Evolutionary conservation across 139 green algal species (phyloP).

Genomic region (Spirogloea muscicola): DNA sequence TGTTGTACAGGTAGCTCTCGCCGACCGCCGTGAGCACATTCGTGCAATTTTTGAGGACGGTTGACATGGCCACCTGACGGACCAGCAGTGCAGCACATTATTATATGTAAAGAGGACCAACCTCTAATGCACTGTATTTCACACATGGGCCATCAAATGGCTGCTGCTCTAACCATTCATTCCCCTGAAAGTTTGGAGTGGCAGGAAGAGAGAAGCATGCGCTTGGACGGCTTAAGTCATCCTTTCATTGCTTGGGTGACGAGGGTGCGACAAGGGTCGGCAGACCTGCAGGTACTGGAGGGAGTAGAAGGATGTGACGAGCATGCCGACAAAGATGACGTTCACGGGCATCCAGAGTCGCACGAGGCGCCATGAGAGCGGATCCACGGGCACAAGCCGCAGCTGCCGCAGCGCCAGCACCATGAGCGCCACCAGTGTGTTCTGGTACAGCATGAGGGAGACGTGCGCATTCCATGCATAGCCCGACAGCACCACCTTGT

Average conservation of each 20-base stretch:
- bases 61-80: slow-evolving; percentile 71
- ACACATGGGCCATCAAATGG: no score
- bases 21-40: slow-evolving; percentile 19
- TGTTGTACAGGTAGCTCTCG: slow-evolving; percentile 12
- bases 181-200: no score
- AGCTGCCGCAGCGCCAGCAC: not conserved
- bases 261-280: no score
- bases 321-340: slow-evolving; percentile 87
- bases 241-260: no score
- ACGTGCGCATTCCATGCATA: slow-evolving; percentile 70
- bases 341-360: slow-evolving; percentile 83
- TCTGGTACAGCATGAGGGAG: slow-evolving; percentile 20
- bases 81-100: no score
- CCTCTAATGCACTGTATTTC: no score
- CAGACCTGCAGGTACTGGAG: slow-evolving; percentile 66
- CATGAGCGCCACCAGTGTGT: slow-evolving; percentile 6
- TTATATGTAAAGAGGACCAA: no score
- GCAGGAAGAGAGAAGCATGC: no score
- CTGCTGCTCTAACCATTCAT: no score
- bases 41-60: slow-evolving; percentile 88
- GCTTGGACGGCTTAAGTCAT: no score
- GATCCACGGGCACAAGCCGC: slow-evolving; percentile 25
- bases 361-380: slow-evolving; percentile 27
- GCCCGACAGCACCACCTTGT: slow-evolving; percentile 45
- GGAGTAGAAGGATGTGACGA: slow-evolving; percentile 74